Evolutionary conservation across 805 yeast species (phyloP).

Genomic region (Sungouiozyma intestinalis): DNA sequence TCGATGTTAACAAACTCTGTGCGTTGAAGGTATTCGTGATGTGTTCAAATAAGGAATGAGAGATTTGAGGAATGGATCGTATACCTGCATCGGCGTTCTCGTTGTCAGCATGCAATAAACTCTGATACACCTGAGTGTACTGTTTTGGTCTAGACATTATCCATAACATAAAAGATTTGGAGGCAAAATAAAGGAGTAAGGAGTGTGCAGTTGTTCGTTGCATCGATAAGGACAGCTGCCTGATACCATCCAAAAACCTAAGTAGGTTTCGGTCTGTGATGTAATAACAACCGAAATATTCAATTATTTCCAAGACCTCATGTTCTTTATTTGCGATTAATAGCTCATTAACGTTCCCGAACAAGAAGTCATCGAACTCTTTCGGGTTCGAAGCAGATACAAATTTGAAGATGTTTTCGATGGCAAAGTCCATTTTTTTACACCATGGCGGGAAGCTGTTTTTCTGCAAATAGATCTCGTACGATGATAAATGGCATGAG

Average conservation of each 20-base stretch:
- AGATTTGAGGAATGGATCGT: conserved; percentile 10
- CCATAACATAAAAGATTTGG: conserved; percentile 39
- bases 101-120: conserved; percentile 5
- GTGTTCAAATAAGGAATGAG: conserved; percentile 15
- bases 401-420: conserved; percentile 34
- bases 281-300: conserved; percentile 34
- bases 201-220: conserved; percentile 36
- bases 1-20: conserved; percentile 8
- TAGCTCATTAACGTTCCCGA: conserved; percentile 14
- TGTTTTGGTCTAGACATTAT: conserved; percentile 37
- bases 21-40: conserved; percentile 12
- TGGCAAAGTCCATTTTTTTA: conserved; percentile 28
- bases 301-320: conserved; percentile 18
- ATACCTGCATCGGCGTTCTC: conserved; percentile 6
- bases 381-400: conserved; percentile 39
- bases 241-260: conserved; percentile 31
- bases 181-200: conserved; percentile 33
- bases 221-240: conserved; percentile 28
- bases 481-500: conserved; percentile 7
- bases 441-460: conserved; percentile 6
- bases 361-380: conserved; percentile 31
- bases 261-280: conserved; percentile 30
- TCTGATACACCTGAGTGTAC: conserved; percentile 23
- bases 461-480: conserved; percentile 12
- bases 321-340: conserved; percentile 1